phyloP scores from a whole-genome alignment of 768 basidiomycete species.

The Boletus speciosus region DNA sequence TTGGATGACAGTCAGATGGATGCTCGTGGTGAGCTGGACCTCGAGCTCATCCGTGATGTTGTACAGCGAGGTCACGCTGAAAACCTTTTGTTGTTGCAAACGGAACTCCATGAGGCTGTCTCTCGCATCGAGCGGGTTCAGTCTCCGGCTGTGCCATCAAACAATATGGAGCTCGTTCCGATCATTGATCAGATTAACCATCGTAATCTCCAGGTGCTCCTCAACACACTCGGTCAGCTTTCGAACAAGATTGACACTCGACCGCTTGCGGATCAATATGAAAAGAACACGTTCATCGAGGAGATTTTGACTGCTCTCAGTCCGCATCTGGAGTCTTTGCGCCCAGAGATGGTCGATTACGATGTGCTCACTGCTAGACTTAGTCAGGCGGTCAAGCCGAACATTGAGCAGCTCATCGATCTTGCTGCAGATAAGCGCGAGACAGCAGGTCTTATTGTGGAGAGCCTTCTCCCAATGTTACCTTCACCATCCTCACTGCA shows the following conservation, averaged over 20 bases:
- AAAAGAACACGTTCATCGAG: constrained; percentile 57
- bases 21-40: constrained; percentile 73
- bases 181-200: constrained; percentile 57
- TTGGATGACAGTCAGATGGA: constrained; percentile 64
- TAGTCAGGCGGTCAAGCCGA: constrained; percentile 83
- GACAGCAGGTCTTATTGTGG: constrained; percentile 77
- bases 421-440: constrained; percentile 86
- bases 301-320: constrained; percentile 55
- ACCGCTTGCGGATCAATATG: constrained; percentile 39
- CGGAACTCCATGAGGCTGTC: constrained; percentile 53
- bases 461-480: constrained; percentile 65
- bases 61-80: constrained; percentile 67
- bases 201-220: constrained; percentile 56
- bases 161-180: constrained; percentile 35
- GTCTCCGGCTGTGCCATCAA: constrained; percentile 9
- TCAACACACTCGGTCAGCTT: constrained; percentile 54
- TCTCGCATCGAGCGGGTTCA: constrained; percentile 38
- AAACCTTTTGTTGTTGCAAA: constrained; percentile 52
- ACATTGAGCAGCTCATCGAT: constrained; percentile 85
- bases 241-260: constrained; percentile 33
- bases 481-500: constrained; percentile 47
- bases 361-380: constrained; percentile 71
- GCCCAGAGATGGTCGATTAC: constrained; percentile 71
- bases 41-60: constrained; percentile 68
- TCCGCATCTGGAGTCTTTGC: constrained; percentile 60